Evolutionary conservation across 2,329 filamentous ascomycete genomes (phyloP).

Genomic region (Plectosphaerella plurivora): DNA sequence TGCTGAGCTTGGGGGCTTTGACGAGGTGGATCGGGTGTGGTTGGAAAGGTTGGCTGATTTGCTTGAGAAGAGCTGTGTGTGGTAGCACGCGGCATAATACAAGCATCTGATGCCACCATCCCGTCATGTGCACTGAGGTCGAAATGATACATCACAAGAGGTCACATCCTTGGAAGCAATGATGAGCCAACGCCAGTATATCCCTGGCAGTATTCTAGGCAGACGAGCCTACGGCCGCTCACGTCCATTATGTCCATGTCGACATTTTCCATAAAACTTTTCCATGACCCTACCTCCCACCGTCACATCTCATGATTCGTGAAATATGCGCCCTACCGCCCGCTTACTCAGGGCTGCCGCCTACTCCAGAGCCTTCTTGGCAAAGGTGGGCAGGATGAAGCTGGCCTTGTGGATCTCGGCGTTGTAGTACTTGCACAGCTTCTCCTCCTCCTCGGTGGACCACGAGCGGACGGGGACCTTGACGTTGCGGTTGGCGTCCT

Average conservation of each 20-base stretch:
- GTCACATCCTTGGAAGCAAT: too few relatives aligned
- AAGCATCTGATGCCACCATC: too few relatives aligned
- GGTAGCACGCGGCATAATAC: constrained; percentile 31
- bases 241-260: too few relatives aligned
- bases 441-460: constrained; percentile 83
- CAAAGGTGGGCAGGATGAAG: constrained; percentile 92
- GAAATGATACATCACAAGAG: too few relatives aligned
- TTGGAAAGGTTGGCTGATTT: constrained; percentile 63
- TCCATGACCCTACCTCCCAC: background rate
- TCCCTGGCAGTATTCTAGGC: too few relatives aligned
- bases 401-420: constrained; percentile 91
- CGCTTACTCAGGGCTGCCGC: background rate
- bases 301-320: background rate
- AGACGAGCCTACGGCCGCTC: too few relatives aligned
- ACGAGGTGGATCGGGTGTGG: constrained; percentile 59
- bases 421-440: constrained; percentile 96
- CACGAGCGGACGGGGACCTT: constrained; percentile 79
- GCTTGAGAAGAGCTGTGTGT: constrained; percentile 60
- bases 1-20: constrained; percentile 61
- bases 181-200: too few relatives aligned
- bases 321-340: background rate
- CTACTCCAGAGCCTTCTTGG: constrained; percentile 68
- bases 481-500: constrained; percentile 81
- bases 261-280: background rate
- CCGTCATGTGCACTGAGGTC: too few relatives aligned